These are phyloP conservation scores for Mortierella sp. DNA, from an alignment of 371 early-diverging fungal genomes.

Conservation along the genomic window DNA sequence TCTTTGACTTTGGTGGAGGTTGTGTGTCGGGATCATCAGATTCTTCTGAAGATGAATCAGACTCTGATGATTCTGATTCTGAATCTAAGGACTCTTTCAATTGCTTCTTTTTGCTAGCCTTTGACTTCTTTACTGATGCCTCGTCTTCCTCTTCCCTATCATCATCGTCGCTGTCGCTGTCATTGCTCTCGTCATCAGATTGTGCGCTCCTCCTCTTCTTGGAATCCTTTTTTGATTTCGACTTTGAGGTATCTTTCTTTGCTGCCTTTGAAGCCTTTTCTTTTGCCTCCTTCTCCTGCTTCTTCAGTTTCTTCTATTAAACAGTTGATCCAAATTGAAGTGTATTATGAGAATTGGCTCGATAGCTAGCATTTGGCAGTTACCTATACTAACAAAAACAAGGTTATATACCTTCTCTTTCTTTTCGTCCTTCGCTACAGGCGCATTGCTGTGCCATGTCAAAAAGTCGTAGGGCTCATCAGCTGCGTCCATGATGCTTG, in stretches of 20 bases:
- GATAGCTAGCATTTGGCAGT: not conserved
- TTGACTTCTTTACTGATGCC: constrained; percentile 54
- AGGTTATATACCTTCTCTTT: constrained; percentile 36
- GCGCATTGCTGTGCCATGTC: constrained; percentile 56
- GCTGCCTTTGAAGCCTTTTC: constrained; percentile 10
- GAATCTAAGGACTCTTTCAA: not conserved
- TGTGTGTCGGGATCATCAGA: constrained; percentile 52
- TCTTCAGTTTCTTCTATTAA: constrained; percentile 57
- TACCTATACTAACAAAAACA: not conserved
- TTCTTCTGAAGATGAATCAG: constrained; percentile 34
- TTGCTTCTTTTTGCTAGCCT: constrained; percentile 45
- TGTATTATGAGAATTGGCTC: not conserved
- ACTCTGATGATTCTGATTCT: constrained; percentile 27
- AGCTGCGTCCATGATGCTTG: constrained; percentile 24
- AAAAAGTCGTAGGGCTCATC: constrained; percentile 55
- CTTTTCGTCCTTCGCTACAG: constrained; percentile 50
- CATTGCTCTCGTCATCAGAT: constrained; percentile 52
- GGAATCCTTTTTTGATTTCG: constrained; percentile 18
- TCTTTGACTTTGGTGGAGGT: constrained; percentile 53
- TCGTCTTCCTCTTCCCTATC: constrained; percentile 58
- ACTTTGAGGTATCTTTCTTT: constrained; percentile 28
- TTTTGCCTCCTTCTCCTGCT: constrained; percentile 30
- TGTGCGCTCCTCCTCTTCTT: constrained; percentile 58
- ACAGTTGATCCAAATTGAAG: not conserved
- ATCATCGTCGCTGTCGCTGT: constrained; percentile 47